Percentiles rank a stretch among this genome's conserved stretches.
These are phyloP conservation scores for Cephalotrichum gorgonifer DNA, from an alignment of 2,329 filamentous ascomycete species.

Conservation along the genomic window DNA sequence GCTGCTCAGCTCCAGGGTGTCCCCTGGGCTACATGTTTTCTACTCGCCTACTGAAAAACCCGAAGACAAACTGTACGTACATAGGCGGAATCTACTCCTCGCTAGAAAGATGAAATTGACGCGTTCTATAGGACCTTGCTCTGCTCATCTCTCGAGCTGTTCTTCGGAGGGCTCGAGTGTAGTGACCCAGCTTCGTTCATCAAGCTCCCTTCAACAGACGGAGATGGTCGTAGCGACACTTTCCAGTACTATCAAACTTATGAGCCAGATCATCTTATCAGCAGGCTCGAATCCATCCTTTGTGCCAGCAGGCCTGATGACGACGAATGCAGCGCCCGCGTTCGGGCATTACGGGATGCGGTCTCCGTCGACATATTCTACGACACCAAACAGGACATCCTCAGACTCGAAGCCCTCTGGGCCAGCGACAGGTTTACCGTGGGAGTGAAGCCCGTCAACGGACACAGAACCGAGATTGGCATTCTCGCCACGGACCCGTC, in stretches of 20 bases:
- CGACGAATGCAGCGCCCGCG: conserved; percentile 36
- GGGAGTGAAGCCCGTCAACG: conserved; percentile 25
- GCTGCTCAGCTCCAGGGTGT: conserved; percentile 64
- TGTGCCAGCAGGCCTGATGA: conserved; percentile 32
- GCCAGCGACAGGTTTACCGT: conserved; percentile 31
- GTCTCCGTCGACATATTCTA: conserved; percentile 68
- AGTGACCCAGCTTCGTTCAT: conserved; percentile 10
- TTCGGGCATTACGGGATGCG: conserved; percentile 36
- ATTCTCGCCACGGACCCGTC: conserved; percentile 58
- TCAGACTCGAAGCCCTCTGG: conserved; percentile 59
- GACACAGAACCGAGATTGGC: conserved; percentile 66
- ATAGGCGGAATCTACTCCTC: not conserved
- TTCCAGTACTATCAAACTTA: conserved; percentile 64
- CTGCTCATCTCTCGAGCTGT: conserved; percentile 46
- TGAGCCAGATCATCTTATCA: conserved; percentile 42
- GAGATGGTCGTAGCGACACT: conserved; percentile 28
- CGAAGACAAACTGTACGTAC: not conserved
- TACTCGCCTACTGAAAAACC: conserved; percentile 44
- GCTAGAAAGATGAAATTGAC: not conserved
- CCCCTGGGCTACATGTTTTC: conserved; percentile 74
- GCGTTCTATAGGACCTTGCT: conserved; percentile 18
- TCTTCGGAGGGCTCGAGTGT: conserved; percentile 51
- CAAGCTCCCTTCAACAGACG: not conserved
- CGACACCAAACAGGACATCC: conserved; percentile 53
- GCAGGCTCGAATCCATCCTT: conserved; percentile 38